Base-by-base conservation (phyloP, 495 filamentous ascomycete genomes). In the Acidomyces sp. region DNA sequence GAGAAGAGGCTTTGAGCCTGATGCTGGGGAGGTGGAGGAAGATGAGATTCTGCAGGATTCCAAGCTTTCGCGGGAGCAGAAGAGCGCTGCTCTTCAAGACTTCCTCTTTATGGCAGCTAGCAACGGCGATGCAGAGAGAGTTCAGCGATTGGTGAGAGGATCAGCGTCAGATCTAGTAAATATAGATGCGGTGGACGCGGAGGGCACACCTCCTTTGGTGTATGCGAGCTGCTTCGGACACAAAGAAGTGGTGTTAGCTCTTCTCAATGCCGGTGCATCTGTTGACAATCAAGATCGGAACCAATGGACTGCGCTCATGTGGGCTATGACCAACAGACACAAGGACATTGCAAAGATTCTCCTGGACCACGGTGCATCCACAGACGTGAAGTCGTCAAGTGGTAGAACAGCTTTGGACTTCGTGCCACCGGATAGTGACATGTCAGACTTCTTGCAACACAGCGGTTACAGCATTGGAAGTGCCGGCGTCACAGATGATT, bases 181-280 rank as follows among this genome's bases (percentile, higher is more conserved):
- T 63, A 71, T 95, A 33, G 84, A 99, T 63, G 77, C 77, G 46
- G 75, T 83, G 4, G 90, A 99, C 55, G 84, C 93, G 58, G 90
- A 99, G 51, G 90, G 90, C 3, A 94, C 88, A 3, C 82, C 85
- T 9, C 83, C 90, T 9, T 65, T 99, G 53, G 93, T 99, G 41
- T 99, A 99, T 63, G 90, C 90, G 6, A 95, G 88, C 71, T 99
- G 90, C 58, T 99, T 99, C 71, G 90, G 90, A 27, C 90, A 99
- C 59, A 82, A 93, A 64, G 74, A 80, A 24, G 87, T 93, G 7
- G 90, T 94, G 18, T 67, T 77, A 32, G 77, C 79, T 23, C 74
- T 99, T 25, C 68, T 99, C 23, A 73, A 85, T 35, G 82, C 81
- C 5, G 85, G 90, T 3, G 90, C 83, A n/a, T 73, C 85, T 45